phyloP scores from a whole-genome alignment of 2,329 filamentous ascomycete species.

The Fusarium sublunatum region DNA sequence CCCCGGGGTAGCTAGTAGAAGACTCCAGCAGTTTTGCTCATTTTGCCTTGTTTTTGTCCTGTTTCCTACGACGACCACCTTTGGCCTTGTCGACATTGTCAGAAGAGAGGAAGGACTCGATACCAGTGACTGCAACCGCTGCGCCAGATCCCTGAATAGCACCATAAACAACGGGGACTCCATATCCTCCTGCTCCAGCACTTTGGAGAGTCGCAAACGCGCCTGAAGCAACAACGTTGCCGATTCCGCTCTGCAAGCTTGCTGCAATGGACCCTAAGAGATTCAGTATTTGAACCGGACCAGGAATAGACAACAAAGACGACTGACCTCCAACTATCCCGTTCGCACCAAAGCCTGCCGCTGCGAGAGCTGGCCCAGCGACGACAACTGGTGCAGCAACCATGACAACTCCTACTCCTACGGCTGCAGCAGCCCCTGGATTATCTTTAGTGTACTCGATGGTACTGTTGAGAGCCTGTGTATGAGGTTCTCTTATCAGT shows the following conservation, averaged over 20 bases:
- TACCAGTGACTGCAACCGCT: not conserved
- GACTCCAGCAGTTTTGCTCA: too few relatives aligned
- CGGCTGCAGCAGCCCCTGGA: conserved; percentile 1
- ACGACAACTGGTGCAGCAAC: conserved; percentile 24
- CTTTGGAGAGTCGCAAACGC: conserved; percentile 50
- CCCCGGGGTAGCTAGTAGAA: too few relatives aligned
- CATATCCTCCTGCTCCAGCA: conserved; percentile 47
- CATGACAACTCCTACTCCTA: conserved; percentile 17
- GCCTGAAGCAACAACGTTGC: conserved; percentile 42
- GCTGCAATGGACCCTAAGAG: conserved; percentile 43
- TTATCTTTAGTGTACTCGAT: conserved; percentile 1
- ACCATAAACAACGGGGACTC: conserved; percentile 36
- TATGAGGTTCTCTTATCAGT: not conserved
- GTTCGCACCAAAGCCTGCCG: conserved; percentile 33
- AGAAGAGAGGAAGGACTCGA: not conserved
- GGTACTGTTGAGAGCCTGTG: conserved; percentile 6
- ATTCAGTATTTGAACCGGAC: too few relatives aligned
- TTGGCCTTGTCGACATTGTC: not conserved
- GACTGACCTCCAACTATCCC: conserved; percentile 35
- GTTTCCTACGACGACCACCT: too few relatives aligned
- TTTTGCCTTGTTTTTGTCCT: too few relatives aligned
- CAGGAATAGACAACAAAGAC: too few relatives aligned
- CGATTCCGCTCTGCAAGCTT: conserved; percentile 43
- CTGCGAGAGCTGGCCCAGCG: conserved; percentile 19
- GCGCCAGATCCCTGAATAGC: conserved; percentile 21